Evolutionary conservation across 2,329 filamentous ascomycete species (phyloP).

Genomic region (Ustilaginoidea virens): DNA sequence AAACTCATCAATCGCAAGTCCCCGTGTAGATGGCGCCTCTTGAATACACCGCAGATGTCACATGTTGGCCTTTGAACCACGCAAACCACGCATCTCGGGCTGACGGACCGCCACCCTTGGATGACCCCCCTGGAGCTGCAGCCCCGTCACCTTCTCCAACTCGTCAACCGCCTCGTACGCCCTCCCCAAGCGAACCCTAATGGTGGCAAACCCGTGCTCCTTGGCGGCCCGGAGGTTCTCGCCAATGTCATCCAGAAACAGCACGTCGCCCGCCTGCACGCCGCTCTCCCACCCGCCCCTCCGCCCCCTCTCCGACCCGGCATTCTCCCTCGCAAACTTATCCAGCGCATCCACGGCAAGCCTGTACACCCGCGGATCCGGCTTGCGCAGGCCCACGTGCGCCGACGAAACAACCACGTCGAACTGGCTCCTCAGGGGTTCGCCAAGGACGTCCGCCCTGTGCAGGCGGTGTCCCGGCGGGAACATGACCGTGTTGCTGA

Average conservation of each 20-base stretch:
- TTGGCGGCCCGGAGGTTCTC: slow-evolving; percentile 75
- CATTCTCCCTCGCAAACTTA: slow-evolving; percentile 40
- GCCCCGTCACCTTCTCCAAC: slow-evolving; percentile 59
- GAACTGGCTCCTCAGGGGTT: slow-evolving; percentile 53
- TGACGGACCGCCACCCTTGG: slow-evolving; percentile 32
- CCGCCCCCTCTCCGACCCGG: slow-evolving; percentile 20
- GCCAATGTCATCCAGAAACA: slow-evolving; percentile 91
- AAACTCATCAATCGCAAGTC: too few species aligned
- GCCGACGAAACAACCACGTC: slow-evolving; percentile 81
- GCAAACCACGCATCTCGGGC: too few species aligned
- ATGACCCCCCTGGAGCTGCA: slow-evolving; percentile 42
- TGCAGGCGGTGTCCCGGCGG: slow-evolving; percentile 58
- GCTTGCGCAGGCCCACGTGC: slow-evolving; percentile 77
- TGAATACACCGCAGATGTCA: slow-evolving; percentile 12
- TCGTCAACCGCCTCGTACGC: slow-evolving; percentile 69
- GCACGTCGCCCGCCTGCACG: slow-evolving; percentile 49
- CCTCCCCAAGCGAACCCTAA: slow-evolving; percentile 71
- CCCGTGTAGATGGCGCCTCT: too few species aligned
- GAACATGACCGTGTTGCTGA: slow-evolving; percentile 85
- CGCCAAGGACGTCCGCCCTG: slow-evolving; percentile 28
- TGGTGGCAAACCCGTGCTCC: slow-evolving; percentile 59
- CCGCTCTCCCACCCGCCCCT: slow-evolving; percentile 28
- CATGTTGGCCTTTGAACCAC: slow-evolving; percentile 31
- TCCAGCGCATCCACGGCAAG: slow-evolving; percentile 54
- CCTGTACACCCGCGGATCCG: slow-evolving; percentile 67